Evolutionary conservation across 345 rosid genomes (phyloP), one percentile per base, ranked within the genome.

Genomic region (Stellera chamaejasme): DNA sequence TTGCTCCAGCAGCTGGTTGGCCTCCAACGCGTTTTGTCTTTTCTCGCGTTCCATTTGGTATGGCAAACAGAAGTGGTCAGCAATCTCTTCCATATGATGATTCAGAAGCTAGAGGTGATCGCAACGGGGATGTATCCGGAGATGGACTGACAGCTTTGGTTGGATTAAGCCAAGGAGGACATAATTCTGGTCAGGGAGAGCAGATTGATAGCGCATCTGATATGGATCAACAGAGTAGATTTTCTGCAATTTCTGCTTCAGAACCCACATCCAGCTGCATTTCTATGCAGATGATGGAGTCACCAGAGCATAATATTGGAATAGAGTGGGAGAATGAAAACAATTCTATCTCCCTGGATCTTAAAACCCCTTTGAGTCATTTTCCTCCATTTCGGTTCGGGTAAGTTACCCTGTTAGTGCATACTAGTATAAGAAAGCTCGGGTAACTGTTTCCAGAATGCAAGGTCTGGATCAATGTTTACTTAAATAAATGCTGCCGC

Each of bases 351-450:
- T 82, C 93, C 53, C 73, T 92, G 72, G 98, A 92, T 76, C 73
- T 84, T 81, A 82, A 82, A 71, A 92, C 97, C 46, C 98, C 96
- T 45, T 72, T 92, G 61, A 83, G 82, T 75, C 95, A 92, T 81
- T 92, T 92, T 63, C 98, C 98, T 74, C 96, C 95, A 25, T 92
- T 92, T 61, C 96, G 98, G 63, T 92, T 88, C 64, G 98, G 98
- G 98, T 92, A 75, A 78, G 73, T 59, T 54, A 25, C 73, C 39
- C 55, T 60, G 55, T 19, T 59, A 44, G 12, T 53, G 12, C 54
- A 46, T 51, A 14, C 14, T 58, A 44, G 27, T 52, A 11, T 61
- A 26, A 43, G 27, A 27, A 26, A 52, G 16, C 13, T 41, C 23
- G 16, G 11, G 12, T 14, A 49, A 5, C 50, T 32, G 50, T 44